Evolutionary conservation across 2,329 filamentous ascomycete species (phyloP), one percentile per base, ranked within the genome.

Genomic region (Fusarium ambrosium): DNA sequence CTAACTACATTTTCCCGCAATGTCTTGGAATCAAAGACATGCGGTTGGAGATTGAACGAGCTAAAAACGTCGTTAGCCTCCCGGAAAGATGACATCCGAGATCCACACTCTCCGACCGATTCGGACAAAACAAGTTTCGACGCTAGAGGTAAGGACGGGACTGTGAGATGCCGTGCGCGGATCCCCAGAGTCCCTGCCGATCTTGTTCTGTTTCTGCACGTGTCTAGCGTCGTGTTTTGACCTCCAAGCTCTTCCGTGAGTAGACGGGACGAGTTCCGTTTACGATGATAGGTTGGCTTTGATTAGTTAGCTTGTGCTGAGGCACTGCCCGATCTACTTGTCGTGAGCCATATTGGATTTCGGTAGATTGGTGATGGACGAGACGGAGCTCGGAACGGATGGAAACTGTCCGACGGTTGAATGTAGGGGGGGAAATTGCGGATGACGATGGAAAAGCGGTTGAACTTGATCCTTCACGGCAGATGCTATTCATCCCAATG

Each of bases 121-220:
- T 22, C 48, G 34, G 18, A 11, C 43, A 27, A 51, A 62, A 32
- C 62, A 48, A 75, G 68, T 73, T 6, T 2, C 22, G 18, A 6
- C 59, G 24, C 72, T 75, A 74, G 59, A 48, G 18, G 27, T 18
- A 32, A 32, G 3, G 7, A 53, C 72, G 72, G 72, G 4, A 67
- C 13, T 9, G 4, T 27, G n/a, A 62, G 48, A 27, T 73, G 9
- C 72, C 72, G 72, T 59, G 64, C 53, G 53, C 22, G 7, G 56
- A 66, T 62, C 56, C 39, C 36, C 32, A 18, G n/a, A 60, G 62
- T 68, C n/a, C 72, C 72, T 74, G 72, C 29, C 48, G 69, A 74
- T 72, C 72, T 11, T 14, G 18, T 10, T 3, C 61, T n/a, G 16
- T 22, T 43, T 48, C 20, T 62, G 24, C 45, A 58, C 64, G 61